Evolutionary conservation across 2,329 filamentous ascomycete genomes (phyloP).

Genomic region (Neofusicoccum sp.): DNA sequence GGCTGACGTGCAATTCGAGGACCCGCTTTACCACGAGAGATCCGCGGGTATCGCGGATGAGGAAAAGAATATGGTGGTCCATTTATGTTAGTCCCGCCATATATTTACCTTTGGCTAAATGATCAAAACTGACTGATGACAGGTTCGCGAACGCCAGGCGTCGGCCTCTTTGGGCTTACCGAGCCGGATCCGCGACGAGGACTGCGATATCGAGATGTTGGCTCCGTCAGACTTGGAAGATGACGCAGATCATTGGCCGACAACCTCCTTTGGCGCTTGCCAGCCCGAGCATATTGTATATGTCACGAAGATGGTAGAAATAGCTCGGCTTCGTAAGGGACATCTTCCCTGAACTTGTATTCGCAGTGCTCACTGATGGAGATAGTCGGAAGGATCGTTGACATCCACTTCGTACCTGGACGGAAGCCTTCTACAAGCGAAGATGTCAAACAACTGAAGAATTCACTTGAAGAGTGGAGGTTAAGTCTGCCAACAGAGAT

Average conservation of each 20-base stretch:
- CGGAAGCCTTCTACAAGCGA: neutral
- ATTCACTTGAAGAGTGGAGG: neutral
- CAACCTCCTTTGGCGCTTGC: slow-evolving; percentile 35
- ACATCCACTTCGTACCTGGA: slow-evolving; percentile 4
- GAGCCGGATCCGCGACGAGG: slow-evolving; percentile 52
- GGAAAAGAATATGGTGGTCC: slow-evolving; percentile 58
- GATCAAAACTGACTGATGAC: slow-evolving; percentile 25
- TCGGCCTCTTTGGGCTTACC: slow-evolving; percentile 51
- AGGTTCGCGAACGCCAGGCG: slow-evolving; percentile 53
- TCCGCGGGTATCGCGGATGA: slow-evolving; percentile 40
- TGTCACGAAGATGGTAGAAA: neutral
- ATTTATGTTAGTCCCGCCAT: slow-evolving; percentile 41
- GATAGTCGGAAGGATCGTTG: neutral
- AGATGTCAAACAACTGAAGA: neutral
- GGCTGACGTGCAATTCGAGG: slow-evolving; percentile 32
- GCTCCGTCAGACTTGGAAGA: slow-evolving; percentile 41
- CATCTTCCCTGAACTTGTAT: neutral
- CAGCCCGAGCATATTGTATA: slow-evolving; percentile 34
- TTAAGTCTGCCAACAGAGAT: neutral
- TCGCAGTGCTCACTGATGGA: neutral
- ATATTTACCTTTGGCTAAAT: neutral
- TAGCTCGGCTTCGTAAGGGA: neutral
- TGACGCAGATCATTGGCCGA: slow-evolving; percentile 31
- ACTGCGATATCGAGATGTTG: slow-evolving; percentile 50
- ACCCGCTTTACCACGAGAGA: slow-evolving; percentile 30